Evolutionary conservation across 768 basidiomycete genomes (phyloP), one percentile per base, ranked within the genome.

Genomic region (Hypholoma fasciculare): DNA sequence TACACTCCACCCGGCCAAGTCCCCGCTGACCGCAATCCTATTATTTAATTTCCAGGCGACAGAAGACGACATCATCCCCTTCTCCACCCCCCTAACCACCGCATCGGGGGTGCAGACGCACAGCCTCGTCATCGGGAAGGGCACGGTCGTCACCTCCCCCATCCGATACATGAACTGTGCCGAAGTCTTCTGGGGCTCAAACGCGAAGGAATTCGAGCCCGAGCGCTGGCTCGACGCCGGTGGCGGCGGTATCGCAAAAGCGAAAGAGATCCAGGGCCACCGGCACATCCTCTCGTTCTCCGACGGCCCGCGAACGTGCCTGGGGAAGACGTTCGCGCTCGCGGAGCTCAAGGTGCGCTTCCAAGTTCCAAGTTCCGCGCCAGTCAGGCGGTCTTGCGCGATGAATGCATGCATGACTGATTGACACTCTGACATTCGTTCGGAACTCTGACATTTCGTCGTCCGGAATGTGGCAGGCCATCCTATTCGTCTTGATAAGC

Each of bases 151-250:
- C 27, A 57, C 72, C 11, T 66, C 79, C 2, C 78, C 82, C 2
- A 75, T 86, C 34, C 54, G 66, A 4, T 70, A 71, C 19, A 73
- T 84, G 49, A 87, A 89, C 67, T 66, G 73, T 5, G 79, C 82
- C 14, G 75, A 74, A 52, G 69, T 67, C 1, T 66, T 87, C 34
- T 90, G 89, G 89, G 89, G 89, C 2, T 64, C 75, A 0, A 80
- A 85, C 57, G 79, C 85, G 3, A 76, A 78, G 20, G 77, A 78
- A 49, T 91, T 85, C 68, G 74, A 79, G 43, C 89, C 88, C 0
- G 83, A 85, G 55, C 75, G 89, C 5, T 90, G 89, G 89, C 71
- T 89, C 7, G 62, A 62, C 6, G 68, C 70, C 4, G 70, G 69
- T 13, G 67, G 7, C 6, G 9, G 70, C 0, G 23, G 23, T 23